Conservation (phyloP, 768 basidiomycete genomes). For the Phlebiopsis gigantea region DNA sequence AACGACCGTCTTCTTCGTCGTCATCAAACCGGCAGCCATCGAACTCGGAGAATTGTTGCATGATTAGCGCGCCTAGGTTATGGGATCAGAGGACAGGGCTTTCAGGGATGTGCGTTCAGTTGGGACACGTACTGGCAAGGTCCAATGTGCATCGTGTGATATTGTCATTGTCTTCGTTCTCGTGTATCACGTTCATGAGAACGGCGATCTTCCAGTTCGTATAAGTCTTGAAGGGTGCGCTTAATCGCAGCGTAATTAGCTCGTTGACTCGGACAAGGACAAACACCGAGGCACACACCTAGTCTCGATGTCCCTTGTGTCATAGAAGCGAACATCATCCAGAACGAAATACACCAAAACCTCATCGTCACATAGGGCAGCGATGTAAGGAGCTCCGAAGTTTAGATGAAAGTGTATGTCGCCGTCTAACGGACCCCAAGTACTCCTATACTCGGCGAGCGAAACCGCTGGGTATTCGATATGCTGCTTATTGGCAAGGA, state of each 20-base stretch:
- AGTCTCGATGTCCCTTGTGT: not conserved
- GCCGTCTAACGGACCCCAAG: no score
- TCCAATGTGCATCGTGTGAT: slow-evolving; percentile 16
- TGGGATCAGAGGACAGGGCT: no score
- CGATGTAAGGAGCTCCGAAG: slow-evolving; percentile 21
- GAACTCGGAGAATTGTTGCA: slow-evolving; percentile 7
- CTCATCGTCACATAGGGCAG: slow-evolving; percentile 20
- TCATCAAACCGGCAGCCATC: not conserved
- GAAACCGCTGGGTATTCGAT: no score
- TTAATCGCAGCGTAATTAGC: not conserved
- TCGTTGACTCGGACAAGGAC: not conserved
- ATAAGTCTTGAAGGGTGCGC: not conserved
- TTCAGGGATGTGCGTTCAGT: no score
- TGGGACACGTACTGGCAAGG: slow-evolving; percentile 13
- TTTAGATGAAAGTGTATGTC: slow-evolving; percentile 19
- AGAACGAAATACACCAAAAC: slow-evolving; percentile 21
- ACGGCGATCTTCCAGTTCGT: slow-evolving; percentile 22
- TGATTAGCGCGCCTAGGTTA: slow-evolving; percentile 12
- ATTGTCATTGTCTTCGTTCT: slow-evolving; percentile 12
- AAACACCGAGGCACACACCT: not conserved
- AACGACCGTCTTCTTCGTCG: slow-evolving; percentile 8
- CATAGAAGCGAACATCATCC: slow-evolving; percentile 14
- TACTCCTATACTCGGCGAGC: no score
- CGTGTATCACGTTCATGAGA: slow-evolving; percentile 16
- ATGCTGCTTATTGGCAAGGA: no score